Evolutionary conservation across 257 asterid species (phyloP), one percentile per base, ranked within the genome.

Genomic region (Rhazya stricta): DNA sequence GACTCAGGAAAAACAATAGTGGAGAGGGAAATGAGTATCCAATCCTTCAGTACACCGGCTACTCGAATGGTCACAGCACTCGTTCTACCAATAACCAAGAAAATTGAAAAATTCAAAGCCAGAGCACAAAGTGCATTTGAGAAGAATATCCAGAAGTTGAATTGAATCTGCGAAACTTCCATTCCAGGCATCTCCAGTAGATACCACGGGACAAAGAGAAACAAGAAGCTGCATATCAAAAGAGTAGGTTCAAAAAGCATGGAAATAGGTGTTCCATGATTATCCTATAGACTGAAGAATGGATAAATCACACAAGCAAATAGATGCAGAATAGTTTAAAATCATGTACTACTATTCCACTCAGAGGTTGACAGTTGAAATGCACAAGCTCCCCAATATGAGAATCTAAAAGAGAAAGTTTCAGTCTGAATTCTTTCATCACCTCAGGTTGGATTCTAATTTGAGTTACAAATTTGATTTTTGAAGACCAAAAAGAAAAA

Each of bases 61-160:
- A 96, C 99, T 73, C 99, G 89, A 66, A 96, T 84, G 36, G 99
- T 96, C 78, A 96, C 98, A 42, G 99, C 99, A 73, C 99, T 90
- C 29, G 99, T 96, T 93, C 99, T 90, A 83, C 98, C 99, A 67
- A 93, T 90, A 39, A 89, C 99, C 77, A 91, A 83, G 84, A 96
- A 93, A 79, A 96, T 93, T 72, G 98, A 93, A 88, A 96, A 90
- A 85, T 96, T 96, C 88, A 96, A 88, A 77, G 96, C 94, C 84
- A 96, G 79, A 18, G 99, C 99, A 83, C 93, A 86, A 42, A 96
- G 87, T 42, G 99, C 99, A 81, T 96, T 96, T 29, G 98, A 96
- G 92, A 96, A 89, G 88, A 96, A 96, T 83, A 96, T 93, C 98
- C 97, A 91, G 53, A 85, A 79, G 77, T 93, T 95, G 84, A 95